Evolutionary conservation across 257 asterid species (phyloP).

Genomic region (Pogostemon cablin): DNA sequence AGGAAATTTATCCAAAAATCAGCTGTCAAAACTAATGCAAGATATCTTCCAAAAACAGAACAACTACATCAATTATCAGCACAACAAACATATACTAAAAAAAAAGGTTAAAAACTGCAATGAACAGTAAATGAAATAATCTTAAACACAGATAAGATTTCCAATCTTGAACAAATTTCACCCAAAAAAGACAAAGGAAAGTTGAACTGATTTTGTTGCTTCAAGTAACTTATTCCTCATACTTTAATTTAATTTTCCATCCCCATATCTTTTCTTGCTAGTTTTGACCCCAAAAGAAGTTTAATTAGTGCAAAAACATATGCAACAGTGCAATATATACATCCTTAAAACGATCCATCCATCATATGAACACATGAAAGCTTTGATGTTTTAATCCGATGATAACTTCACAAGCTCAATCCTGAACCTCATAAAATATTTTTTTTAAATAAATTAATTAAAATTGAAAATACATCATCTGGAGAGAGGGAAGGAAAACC

Average conservation of each 20-base stretch:
- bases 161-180: background rate
- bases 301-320: background rate
- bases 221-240: constrained; percentile 6
- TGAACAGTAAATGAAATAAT: constrained; percentile 2
- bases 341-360: constrained; percentile 20
- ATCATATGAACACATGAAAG: constrained; percentile 13
- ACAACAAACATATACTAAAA: constrained; percentile 15
- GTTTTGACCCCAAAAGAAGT: background rate
- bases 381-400: constrained; percentile 18
- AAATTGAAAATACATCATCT: background rate
- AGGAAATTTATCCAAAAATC: constrained; percentile 15
- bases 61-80: constrained; percentile 26
- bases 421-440: background rate
- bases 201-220: background rate
- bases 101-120: background rate
- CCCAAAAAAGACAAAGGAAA: constrained; percentile 24
- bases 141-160: background rate
- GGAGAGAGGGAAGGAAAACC: background rate
- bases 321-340: background rate
- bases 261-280: background rate
- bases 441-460: background rate
- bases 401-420: background rate
- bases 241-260: background rate
- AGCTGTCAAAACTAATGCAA: constrained; percentile 19
- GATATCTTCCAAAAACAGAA: constrained; percentile 4